Conservation (phyloP, 169 alveolate genomes). For the Eimeria praecox region DNA sequence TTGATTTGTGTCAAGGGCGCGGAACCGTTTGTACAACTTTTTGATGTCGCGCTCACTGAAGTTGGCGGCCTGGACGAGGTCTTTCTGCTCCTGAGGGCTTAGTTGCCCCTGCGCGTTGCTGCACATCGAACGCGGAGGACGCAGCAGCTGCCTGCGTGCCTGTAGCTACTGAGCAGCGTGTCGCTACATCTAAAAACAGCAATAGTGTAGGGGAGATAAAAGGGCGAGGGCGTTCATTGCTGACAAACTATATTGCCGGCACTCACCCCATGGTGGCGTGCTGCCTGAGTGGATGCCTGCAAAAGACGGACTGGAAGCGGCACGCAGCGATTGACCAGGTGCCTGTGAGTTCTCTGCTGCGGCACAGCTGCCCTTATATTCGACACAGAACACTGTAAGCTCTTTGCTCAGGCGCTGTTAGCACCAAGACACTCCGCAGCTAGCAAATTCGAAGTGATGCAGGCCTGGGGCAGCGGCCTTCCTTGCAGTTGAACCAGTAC, state of each 20-base stretch:
- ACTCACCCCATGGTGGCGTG: slow-evolving; percentile 62
- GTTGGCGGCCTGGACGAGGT: slow-evolving; percentile 91
- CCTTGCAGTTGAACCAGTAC: background rate
- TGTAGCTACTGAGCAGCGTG: background rate
- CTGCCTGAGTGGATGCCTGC: background rate
- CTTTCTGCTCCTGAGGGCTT: slow-evolving; percentile 88
- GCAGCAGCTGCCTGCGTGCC: background rate
- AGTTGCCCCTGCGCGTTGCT: slow-evolving; percentile 84
- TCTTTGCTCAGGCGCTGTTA: background rate
- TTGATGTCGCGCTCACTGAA: slow-evolving; percentile 96
- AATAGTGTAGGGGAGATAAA: background rate
- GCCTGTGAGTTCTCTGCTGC: background rate
- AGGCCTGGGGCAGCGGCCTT: background rate
- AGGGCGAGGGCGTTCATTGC: background rate
- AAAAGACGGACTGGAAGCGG: background rate
- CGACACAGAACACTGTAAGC: background rate
- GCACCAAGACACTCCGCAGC: background rate
- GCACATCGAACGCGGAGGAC: background rate
- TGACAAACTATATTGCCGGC: background rate
- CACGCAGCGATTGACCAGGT: too few relatives aligned
- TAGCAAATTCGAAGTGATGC: background rate
- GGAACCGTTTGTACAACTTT: slow-evolving; percentile 94
- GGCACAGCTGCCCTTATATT: background rate
- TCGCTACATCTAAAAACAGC: background rate
- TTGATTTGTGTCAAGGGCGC: slow-evolving; percentile 95